Evolutionary conservation across 1,284 basidiomycete species (phyloP), one percentile per base, ranked within the genome.

Genomic region (Ceratobasidium sp.): DNA sequence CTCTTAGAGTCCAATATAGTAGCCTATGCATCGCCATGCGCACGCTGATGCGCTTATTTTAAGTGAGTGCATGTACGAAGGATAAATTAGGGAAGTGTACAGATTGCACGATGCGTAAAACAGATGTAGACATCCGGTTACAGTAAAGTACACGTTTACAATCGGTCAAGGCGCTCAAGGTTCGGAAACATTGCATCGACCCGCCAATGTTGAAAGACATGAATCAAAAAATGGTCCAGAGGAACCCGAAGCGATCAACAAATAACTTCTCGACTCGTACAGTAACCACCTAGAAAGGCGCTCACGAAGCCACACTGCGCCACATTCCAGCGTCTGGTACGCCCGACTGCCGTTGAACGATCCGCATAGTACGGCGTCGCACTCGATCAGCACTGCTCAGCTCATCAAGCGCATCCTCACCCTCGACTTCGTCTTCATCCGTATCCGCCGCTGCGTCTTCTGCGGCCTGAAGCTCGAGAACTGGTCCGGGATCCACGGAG

Each of bases 401-500:
- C 26, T 67, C 64, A 5, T 46, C 61, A 21, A 65, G 43, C n/a
- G 36, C 23, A 26, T 55, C 52, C 28, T 55, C 46, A 2, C 30
- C 71, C 26, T 57, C 69, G 30, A 28, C 32, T 43, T 36, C 61
- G 16, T 74, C 73, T 28, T 74, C 73, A 4, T 74, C 73, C 36
- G 72, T 72, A 9, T 74, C 73, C 41, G 61, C 71, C 32, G 55
- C 71, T 2, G 58, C 73, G 21, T 67, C 70, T 30, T 65, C 64
- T 12, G 52, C 72, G 28, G 62, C 73, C 14, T 61, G 71, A 12
- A 61, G n/a, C 21, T 59, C 53, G 55, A 74, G 48, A 0, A 65
- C 53, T n/a, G 60, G 67, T 8, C 73, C 73, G 18, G 73, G 73
- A 53, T 74, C 73, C 41, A 74, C 59, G 26, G 73, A 72, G 28